Conservation (phyloP, 2,329 filamentous ascomycete species). For the Cladophialophora psammophila region DNA sequence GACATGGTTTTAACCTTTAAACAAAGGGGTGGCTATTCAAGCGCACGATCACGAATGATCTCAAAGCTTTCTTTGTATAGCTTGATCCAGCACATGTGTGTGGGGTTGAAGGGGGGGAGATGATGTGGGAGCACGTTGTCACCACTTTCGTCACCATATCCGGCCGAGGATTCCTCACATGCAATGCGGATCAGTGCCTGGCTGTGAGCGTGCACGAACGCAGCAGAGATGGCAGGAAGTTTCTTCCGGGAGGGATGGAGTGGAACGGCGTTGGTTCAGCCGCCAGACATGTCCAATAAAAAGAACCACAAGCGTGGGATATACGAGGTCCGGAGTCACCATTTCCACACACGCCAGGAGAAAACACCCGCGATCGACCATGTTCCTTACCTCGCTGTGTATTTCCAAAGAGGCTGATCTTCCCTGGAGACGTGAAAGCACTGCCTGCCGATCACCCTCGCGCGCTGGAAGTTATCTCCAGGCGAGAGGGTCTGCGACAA, state of each 20-base stretch:
- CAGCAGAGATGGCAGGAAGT: not conserved
- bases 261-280: too few relatives aligned
- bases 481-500: too few relatives aligned
- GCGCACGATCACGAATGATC: slow-evolving; percentile 1
- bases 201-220: too few relatives aligned
- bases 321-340: too few relatives aligned
- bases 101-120: not conserved
- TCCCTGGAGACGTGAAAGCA: too few relatives aligned
- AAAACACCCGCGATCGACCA: not conserved
- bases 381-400: too few relatives aligned
- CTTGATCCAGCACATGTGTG: not conserved
- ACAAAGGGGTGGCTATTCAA: slow-evolving; percentile 5
- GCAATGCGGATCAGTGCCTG: not conserved
- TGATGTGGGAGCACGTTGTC: not conserved
- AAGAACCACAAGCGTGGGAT: too few relatives aligned
- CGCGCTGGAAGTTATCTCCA: too few relatives aligned
- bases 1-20: not conserved
- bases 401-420: too few relatives aligned
- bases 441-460: too few relatives aligned
- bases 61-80: slow-evolving; percentile 6
- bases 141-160: slow-evolving; percentile 10
- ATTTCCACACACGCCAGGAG: not conserved
- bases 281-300: too few relatives aligned
- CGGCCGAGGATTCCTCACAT: not conserved
- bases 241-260: not conserved